phyloP scores from a whole-genome alignment of 345 rosid genomes.

The Populus ilicifolia region DNA sequence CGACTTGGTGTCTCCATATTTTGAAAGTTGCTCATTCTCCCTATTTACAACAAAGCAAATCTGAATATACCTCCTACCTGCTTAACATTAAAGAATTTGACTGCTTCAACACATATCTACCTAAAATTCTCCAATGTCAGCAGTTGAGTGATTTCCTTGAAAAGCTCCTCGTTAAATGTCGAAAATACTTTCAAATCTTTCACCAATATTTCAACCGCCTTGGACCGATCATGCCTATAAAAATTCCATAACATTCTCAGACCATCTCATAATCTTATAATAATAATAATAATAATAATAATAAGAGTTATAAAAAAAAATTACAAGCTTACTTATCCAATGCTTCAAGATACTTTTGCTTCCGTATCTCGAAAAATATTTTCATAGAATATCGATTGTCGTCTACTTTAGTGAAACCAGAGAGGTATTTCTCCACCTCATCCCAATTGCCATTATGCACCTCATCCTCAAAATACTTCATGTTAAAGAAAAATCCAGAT shows the following conservation, averaged over 20 bases:
- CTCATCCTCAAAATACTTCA: constrained; percentile 98
- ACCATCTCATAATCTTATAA: background rate
- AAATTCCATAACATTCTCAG: constrained; percentile 1
- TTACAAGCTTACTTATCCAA: constrained; percentile 70
- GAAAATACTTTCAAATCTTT: constrained; percentile 96
- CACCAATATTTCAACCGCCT: constrained; percentile 89
- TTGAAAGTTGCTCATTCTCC: constrained; percentile 96
- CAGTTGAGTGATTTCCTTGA: constrained; percentile 93
- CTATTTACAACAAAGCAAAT: constrained; percentile 34
- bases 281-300: background rate
- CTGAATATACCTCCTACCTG: background rate
- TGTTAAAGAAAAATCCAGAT: constrained; percentile 98
- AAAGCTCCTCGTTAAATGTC: constrained; percentile 92
- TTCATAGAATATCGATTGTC: constrained; percentile 98
- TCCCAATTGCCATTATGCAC: constrained; percentile 98
- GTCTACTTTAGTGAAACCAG: constrained; percentile 97
- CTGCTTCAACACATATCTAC: constrained; percentile 27
- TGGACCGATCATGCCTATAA: constrained; percentile 83
- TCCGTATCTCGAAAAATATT: constrained; percentile 97
- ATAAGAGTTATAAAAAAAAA: background rate
- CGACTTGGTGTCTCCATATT: constrained; percentile 96
- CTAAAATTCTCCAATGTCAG: constrained; percentile 88
- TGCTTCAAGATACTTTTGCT: constrained; percentile 98
- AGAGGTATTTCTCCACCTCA: constrained; percentile 93
- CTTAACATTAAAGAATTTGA: background rate